Evolutionary conservation across 2,329 filamentous ascomycete genomes (phyloP).

Genomic region (Colletotrichum sansevieriae): DNA sequence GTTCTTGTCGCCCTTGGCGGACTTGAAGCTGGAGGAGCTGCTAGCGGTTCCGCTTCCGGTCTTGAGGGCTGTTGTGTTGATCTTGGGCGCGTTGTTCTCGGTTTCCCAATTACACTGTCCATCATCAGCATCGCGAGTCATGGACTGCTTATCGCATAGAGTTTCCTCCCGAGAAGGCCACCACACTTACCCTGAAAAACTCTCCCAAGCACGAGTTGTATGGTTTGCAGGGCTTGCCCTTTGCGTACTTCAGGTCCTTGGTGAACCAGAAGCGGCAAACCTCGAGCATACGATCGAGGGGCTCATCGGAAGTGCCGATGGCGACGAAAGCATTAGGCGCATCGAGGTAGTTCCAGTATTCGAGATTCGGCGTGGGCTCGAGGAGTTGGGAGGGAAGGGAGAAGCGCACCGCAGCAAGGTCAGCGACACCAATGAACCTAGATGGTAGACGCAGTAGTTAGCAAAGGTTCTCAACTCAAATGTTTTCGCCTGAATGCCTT

Average conservation of each 20-base stretch:
- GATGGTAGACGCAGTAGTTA: slow-evolving; percentile 27
- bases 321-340: slow-evolving; percentile 88
- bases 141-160: neutral
- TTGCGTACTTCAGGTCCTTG: slow-evolving; percentile 98
- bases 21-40: slow-evolving; percentile 63
- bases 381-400: slow-evolving; percentile 95
- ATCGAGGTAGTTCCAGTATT: slow-evolving; percentile 99
- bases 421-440: slow-evolving; percentile 95
- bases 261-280: slow-evolving; percentile 98
- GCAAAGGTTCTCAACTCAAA: slow-evolving; percentile 4
- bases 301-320: slow-evolving; percentile 90
- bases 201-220: slow-evolving; percentile 98
- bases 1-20: slow-evolving; percentile 56
- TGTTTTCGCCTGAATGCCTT: no score
- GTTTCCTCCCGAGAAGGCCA: neutral
- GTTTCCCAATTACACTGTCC: slow-evolving; percentile 93
- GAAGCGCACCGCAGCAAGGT: slow-evolving; percentile 96
- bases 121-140: slow-evolving; percentile 21
- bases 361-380: slow-evolving; percentile 95
- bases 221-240: slow-evolving; percentile 98
- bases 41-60: slow-evolving; percentile 54
- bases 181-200: slow-evolving; percentile 85
- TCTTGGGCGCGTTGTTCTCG: slow-evolving; percentile 79
- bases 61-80: slow-evolving; percentile 63
- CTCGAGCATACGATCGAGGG: slow-evolving; percentile 93